These are phyloP conservation scores for Saccharomycopsis hybrid DNA, from an alignment of 1,139 yeast genomes.

Conservation along the genomic window DNA sequence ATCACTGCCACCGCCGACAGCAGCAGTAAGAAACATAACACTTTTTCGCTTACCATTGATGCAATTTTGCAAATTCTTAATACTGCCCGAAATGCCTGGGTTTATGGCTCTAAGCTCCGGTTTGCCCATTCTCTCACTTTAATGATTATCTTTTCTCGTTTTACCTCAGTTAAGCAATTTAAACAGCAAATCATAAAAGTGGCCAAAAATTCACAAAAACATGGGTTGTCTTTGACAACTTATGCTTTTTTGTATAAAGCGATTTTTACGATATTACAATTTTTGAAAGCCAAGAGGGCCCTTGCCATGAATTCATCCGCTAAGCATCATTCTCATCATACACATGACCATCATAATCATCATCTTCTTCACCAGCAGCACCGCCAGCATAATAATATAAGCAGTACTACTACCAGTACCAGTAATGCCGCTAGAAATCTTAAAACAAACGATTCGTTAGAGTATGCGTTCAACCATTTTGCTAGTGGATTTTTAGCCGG, in stretches of 20 bases:
- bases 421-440: not conserved
- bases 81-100: conserved; percentile 13
- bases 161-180: conserved; percentile 3
- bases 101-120: conserved; percentile 17
- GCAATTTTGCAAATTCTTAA: not conserved
- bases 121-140: conserved; percentile 18
- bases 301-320: too few relatives aligned
- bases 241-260: conserved; percentile 15
- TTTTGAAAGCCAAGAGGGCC: not conserved
- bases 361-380: too few relatives aligned
- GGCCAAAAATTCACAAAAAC: conserved; percentile 13
- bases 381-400: not conserved
- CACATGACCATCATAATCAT: too few relatives aligned
- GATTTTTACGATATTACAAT: not conserved
- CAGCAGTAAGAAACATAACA: too few relatives aligned
- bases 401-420: not conserved
- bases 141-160: conserved; percentile 3
- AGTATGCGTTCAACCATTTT: conserved; percentile 4
- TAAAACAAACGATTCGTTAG: too few relatives aligned
- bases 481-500: conserved; percentile 12
- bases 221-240: conserved; percentile 13
- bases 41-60: not conserved
- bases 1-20: too few relatives aligned
- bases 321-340: too few relatives aligned
- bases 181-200: conserved; percentile 1